Evolutionary conservation across 331 rosid species (phyloP).

Genomic region (Saraca asoca): DNA sequence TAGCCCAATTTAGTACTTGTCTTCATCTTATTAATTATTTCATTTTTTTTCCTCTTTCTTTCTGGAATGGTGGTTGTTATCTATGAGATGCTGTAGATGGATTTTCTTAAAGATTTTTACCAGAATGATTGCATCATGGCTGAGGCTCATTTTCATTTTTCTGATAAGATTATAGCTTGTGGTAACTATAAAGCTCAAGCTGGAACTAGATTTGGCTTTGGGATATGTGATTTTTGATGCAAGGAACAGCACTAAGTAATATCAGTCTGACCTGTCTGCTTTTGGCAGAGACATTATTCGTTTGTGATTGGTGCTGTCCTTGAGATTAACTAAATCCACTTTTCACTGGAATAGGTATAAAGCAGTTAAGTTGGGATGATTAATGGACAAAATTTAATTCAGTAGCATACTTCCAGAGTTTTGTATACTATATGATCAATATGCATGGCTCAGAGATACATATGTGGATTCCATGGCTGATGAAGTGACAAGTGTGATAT

Average conservation of each 20-base stretch:
- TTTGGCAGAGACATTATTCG: conserved; percentile 23
- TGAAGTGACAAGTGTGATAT: conserved; percentile 32
- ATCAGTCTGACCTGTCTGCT: conserved; percentile 29
- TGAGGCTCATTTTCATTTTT: conserved; percentile 45
- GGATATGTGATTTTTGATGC: conserved; percentile 42
- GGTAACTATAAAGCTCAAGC: conserved; percentile 45
- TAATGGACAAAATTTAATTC: conserved; percentile 25
- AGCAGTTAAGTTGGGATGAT: conserved; percentile 32
- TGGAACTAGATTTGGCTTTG: conserved; percentile 39
- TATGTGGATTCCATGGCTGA: conserved; percentile 36
- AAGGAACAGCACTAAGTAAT: conserved; percentile 43
- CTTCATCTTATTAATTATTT: conserved; percentile 35
- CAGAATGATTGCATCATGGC: conserved; percentile 44
- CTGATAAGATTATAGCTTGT: conserved; percentile 47
- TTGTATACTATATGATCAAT: conserved; percentile 15
- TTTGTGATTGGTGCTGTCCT: conserved; percentile 31
- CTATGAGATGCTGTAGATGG: conserved; percentile 54
- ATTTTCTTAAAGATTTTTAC: conserved; percentile 45
- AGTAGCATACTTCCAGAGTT: conserved; percentile 24
- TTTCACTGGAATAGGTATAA: conserved; percentile 23
- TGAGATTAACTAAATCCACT: conserved; percentile 29
- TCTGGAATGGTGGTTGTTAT: conserved; percentile 47
- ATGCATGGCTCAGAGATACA: conserved; percentile 11
- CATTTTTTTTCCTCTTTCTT: conserved; percentile 38
- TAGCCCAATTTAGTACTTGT: not conserved